Evolutionary conservation across 129 eudicot species (phyloP).

Genomic region (Deinandra increscens): DNA sequence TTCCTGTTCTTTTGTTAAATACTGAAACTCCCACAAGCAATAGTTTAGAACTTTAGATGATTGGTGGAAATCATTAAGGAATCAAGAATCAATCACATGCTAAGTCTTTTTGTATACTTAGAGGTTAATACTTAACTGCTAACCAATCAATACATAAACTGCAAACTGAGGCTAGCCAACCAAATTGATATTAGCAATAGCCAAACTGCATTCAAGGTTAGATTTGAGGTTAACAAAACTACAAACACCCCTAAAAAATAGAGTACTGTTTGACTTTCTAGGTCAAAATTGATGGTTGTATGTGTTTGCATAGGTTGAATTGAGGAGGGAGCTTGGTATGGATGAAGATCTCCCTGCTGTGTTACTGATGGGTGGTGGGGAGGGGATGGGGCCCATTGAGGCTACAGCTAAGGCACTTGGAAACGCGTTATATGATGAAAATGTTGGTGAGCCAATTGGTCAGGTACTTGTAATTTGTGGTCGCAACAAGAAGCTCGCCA

Average conservation of each 20-base stretch:
- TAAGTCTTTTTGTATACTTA: neutral
- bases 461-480: slow-evolving; percentile 93
- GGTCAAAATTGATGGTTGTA: slow-evolving; percentile 22
- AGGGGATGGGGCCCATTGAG: slow-evolving; percentile 99
- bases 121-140: neutral
- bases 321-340: slow-evolving; percentile 93
- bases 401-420: slow-evolving; percentile 90
- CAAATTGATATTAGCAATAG: neutral
- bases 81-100: neutral
- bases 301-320: slow-evolving; percentile 50
- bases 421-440: slow-evolving; percentile 68
- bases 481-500: slow-evolving; percentile 80
- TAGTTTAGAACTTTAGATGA: neutral
- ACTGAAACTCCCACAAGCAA: neutral
- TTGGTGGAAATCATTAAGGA: neutral
- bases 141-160: neutral
- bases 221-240: neutral
- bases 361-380: slow-evolving; percentile 97
- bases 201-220: neutral
- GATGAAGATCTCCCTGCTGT: slow-evolving; percentile 93
- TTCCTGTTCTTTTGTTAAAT: neutral
- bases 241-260: neutral
- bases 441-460: slow-evolving; percentile 77
- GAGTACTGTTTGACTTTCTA: slow-evolving; percentile 1
- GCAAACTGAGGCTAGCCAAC: neutral